Conservation (phyloP, 2,329 filamentous ascomycete genomes). For the Colletotrichum musicola region DNA sequence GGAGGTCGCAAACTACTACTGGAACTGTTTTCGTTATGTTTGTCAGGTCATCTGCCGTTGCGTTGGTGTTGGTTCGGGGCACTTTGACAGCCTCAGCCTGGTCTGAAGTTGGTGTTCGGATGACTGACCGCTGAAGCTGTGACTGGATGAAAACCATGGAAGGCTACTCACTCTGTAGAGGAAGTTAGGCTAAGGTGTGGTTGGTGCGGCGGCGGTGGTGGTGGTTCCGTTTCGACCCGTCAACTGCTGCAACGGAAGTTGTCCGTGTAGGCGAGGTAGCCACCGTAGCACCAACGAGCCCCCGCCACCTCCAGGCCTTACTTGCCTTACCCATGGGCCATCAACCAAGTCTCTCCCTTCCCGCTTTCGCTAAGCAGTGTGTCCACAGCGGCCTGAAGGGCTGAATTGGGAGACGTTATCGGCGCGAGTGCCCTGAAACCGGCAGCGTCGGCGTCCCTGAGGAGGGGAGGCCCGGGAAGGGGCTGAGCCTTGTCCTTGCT, state of each 20-base stretch:
- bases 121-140: background rate
- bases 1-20: too few relatives aligned
- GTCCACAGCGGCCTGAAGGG: constrained; percentile 3
- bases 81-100: too few relatives aligned
- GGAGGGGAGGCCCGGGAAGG: background rate
- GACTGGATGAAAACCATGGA: background rate
- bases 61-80: too few relatives aligned
- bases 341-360: too few relatives aligned
- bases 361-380: background rate
- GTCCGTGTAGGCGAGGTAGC: background rate
- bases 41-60: too few relatives aligned
- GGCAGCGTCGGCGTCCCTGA: background rate
- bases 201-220: background rate
- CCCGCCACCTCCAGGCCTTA: background rate
- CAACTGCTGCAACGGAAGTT: background rate
- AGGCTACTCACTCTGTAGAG: too few relatives aligned
- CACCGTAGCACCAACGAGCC: too few relatives aligned
- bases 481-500: constrained; percentile 13
- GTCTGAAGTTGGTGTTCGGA: background rate
- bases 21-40: too few relatives aligned
- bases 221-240: background rate
- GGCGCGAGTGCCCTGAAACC: constrained; percentile 16
- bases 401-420: constrained; percentile 3
- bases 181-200: background rate
- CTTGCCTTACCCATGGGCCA: constrained; percentile 14